Conservation (phyloP, 768 basidiomycete genomes). For the Phanerochaete carnosa region DNA sequence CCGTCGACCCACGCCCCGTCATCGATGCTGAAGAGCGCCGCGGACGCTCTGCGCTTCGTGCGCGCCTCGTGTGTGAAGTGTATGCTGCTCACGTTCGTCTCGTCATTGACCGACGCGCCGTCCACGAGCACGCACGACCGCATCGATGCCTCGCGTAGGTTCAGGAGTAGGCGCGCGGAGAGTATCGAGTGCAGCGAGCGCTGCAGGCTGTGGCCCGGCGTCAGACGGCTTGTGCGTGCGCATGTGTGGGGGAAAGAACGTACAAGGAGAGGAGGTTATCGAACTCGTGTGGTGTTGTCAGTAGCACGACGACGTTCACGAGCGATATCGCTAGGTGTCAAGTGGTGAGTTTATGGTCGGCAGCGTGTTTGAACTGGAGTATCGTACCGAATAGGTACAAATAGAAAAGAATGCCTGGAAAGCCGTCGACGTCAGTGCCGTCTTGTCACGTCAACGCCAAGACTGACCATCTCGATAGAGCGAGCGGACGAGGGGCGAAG, state of each 20-base stretch:
- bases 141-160: constrained; percentile 9
- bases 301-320: constrained; percentile 7
- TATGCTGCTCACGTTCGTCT: not conserved
- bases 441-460: not conserved
- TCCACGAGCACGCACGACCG: not conserved
- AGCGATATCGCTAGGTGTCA: constrained; percentile 1
- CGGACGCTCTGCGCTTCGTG: not conserved
- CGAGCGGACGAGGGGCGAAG: not conserved
- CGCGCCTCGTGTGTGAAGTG: not conserved
- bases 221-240: not conserved
- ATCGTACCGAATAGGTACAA: constrained; percentile 10
- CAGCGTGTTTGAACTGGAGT: not conserved
- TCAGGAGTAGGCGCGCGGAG: constrained; percentile 12
- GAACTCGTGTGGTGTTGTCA: constrained; percentile 1
- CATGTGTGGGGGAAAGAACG: not conserved
- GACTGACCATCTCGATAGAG: constrained; percentile 9
- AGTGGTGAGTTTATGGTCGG: not conserved
- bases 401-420: constrained; percentile 6
- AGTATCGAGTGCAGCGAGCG: constrained; percentile 9
- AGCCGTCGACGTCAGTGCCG: not conserved
- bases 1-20: not conserved
- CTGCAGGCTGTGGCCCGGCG: constrained; percentile 3
- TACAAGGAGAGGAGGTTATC: constrained; percentile 6
- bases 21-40: not conserved
- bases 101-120: not conserved